Base-by-base conservation (phyloP, 257 asterid species). In the Ajuga chamaepitys region DNA sequence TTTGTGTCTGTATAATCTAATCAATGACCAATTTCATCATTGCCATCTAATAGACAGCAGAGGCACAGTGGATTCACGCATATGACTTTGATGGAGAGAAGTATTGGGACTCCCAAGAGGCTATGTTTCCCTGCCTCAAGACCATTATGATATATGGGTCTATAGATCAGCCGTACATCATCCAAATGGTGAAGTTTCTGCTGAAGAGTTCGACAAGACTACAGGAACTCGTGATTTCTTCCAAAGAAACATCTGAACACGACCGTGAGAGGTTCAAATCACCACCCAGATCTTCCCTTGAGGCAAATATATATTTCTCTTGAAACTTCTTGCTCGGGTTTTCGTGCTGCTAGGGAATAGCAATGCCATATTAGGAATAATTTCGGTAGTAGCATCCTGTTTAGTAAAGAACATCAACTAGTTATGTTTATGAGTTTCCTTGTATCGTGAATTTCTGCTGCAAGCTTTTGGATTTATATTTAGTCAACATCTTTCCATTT, bases 261-360 rank as follows among this genome's bases (percentile, higher is more conserved):
- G 37, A 48, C 24, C 35, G 12, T 18, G 60, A 64, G 34, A 24
- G 48, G 50, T 64, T 48, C 8, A 5, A 11, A 22, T 26, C 47
- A n/a, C 40, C 22, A 2, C 60, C 70, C 12, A 64, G 60, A 64
- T 60, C 70, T 22, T 64, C 70, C n/a, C 24, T 60, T 5, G 21
- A 64, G 13, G 70, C 60, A 12, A 35, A 4, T 7, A 7, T 65
- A 53, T 35, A 22, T 65, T 20, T 65, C 22, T 51, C 62, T 1
- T 65, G 41, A 37, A 7, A 30, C 37, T 30, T 30, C 37, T 3
- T 30, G 37, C 37, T 4, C 7, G 7, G 37, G 37, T 9, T 47
- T 40, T 16, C 21, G 56, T 48, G 14, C 12, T 20, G 56, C 56
- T 21, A 4, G 37, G 37, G 4, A 48, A 48, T 48, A 30, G 11